These are phyloP conservation scores for Leccinum fallax DNA, from an alignment of 1,284 basidiomycete genomes.

Conservation along the genomic window DNA sequence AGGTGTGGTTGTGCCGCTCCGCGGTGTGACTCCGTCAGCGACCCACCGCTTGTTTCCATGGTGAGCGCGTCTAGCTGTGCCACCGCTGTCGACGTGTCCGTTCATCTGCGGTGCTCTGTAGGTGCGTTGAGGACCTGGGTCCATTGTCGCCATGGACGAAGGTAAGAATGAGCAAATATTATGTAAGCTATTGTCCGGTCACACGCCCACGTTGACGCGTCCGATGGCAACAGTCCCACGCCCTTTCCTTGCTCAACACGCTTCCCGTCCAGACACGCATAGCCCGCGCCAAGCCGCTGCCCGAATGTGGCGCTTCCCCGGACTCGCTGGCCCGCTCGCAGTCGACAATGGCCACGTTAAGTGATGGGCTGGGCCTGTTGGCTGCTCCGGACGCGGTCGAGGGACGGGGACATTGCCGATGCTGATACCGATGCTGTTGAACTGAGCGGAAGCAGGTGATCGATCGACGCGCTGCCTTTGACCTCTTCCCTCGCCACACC, in stretches of 20 bases:
- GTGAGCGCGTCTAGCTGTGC: constrained; percentile 25
- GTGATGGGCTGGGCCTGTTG: background rate
- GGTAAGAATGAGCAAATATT: background rate
- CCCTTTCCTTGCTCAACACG: background rate
- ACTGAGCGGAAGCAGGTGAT: background rate
- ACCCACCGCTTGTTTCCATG: constrained; percentile 60
- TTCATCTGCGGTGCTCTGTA: constrained; percentile 24
- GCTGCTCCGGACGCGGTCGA: too few relatives aligned
- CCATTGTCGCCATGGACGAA: constrained; percentile 28
- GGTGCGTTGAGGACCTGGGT: constrained; percentile 20
- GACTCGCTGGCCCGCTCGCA: background rate
- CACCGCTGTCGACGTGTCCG: constrained; percentile 21
- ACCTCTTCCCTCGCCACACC: background rate
- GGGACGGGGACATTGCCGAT: too few relatives aligned
- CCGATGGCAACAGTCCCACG: too few relatives aligned
- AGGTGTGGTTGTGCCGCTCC: constrained; percentile 38
- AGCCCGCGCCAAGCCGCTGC: background rate
- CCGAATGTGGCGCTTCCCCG: background rate
- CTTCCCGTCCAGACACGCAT: background rate
- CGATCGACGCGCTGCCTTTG: background rate
- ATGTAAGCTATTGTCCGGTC: background rate
- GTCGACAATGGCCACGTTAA: background rate
- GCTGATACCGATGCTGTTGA: background rate
- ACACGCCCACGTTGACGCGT: background rate
- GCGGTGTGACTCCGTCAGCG: constrained; percentile 38